These are phyloP conservation scores for Diospyros kaki DNA, from an alignment of 148 eudicot species.

Conservation along the genomic window DNA sequence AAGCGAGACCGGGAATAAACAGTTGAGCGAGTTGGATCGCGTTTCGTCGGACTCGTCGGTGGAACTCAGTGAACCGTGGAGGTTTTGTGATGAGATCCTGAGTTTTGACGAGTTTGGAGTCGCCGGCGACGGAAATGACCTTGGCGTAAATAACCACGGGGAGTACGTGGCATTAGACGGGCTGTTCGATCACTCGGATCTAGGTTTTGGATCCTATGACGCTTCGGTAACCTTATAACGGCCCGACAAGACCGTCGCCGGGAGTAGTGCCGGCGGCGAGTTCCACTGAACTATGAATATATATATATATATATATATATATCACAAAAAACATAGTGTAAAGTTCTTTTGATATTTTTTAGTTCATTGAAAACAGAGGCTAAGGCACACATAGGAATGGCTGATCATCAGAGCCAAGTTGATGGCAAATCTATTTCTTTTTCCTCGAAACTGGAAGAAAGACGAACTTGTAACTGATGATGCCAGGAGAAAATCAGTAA, in stretches of 20 bases:
- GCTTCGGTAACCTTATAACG: slow-evolving; percentile 29
- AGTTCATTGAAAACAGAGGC: no score
- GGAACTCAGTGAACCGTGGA: slow-evolving; percentile 45
- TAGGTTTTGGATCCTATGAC: slow-evolving; percentile 46
- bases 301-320: background rate
- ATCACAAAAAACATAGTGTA: background rate
- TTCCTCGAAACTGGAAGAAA: background rate
- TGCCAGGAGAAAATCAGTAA: no score
- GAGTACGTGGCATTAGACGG: slow-evolving; percentile 64
- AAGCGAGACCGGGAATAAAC: slow-evolving; percentile 5
- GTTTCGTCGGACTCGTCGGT: slow-evolving; percentile 30
- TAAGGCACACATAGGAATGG: slow-evolving; percentile 7
- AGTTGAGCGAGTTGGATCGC: slow-evolving; percentile 29
- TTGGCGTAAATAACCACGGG: background rate
- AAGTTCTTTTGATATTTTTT: slow-evolving; percentile 3
- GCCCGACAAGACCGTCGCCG: slow-evolving; percentile 36
- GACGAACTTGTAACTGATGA: background rate
- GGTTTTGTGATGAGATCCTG: slow-evolving; percentile 31
- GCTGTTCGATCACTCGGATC: slow-evolving; percentile 62
- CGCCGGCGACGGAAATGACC: slow-evolving; percentile 10
- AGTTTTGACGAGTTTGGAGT: slow-evolving; percentile 44
- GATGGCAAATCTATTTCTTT: background rate
- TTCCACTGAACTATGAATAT: background rate
- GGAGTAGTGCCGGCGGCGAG: slow-evolving; percentile 21
- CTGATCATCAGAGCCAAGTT: background rate